Evolutionary conservation across 345 rosid species (phyloP).

Genomic region (Mangifera indica): DNA sequence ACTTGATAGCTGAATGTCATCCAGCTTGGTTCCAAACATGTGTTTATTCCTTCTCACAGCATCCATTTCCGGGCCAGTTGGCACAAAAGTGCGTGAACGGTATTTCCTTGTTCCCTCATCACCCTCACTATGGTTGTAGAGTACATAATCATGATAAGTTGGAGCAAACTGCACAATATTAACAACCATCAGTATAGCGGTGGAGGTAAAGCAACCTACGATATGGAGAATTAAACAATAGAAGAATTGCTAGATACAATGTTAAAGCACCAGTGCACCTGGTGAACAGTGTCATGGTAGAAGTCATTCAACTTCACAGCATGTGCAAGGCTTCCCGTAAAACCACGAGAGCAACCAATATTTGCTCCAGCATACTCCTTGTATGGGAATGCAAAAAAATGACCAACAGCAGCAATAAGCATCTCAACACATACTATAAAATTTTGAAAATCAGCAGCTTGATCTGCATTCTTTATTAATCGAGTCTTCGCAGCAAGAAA

Average conservation of each 20-base stretch:
- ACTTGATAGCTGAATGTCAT: conserved; percentile 71
- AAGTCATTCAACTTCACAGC: conserved; percentile 90
- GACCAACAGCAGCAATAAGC: conserved; percentile 96
- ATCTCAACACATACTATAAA: conserved; percentile 93
- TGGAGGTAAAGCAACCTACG: not conserved
- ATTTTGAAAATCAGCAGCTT: conserved; percentile 87
- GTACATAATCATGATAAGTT: conserved; percentile 94
- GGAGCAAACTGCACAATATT: conserved; percentile 79
- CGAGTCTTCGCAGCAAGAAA: conserved; percentile 95
- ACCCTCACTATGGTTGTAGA: conserved; percentile 81
- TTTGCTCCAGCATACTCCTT: conserved; percentile 98
- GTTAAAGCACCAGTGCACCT: conserved; percentile 43
- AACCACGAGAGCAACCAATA: conserved; percentile 68
- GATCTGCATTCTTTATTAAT: conserved; percentile 69
- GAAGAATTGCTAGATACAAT: not conserved
- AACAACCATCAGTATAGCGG: conserved; percentile 21
- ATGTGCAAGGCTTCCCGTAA: conserved; percentile 80
- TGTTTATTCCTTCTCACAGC: conserved; percentile 75
- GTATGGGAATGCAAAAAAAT: conserved; percentile 94
- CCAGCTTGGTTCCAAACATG: conserved; percentile 67
- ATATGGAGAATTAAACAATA: not conserved
- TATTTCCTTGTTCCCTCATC: conserved; percentile 90
- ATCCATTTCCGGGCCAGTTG: conserved; percentile 98
- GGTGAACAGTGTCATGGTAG: conserved; percentile 98
- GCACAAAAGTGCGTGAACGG: conserved; percentile 90